phyloP scores from a whole-genome alignment of 257 asterid species.

The Jacaranda copaia region DNA sequence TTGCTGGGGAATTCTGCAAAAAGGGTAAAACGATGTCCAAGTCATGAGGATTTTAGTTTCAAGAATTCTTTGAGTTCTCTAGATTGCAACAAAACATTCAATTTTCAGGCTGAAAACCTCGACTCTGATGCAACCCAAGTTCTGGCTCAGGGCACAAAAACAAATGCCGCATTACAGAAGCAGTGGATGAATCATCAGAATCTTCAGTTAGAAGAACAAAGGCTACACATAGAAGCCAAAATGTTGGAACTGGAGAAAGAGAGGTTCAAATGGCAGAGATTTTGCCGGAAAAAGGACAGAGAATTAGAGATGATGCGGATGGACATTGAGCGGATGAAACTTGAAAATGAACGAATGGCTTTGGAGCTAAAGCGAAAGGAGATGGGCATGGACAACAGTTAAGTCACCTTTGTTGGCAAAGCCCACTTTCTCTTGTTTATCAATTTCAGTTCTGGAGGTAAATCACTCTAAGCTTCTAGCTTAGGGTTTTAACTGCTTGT shows the following conservation, averaged over 20 bases:
- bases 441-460: background rate
- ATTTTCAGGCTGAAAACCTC: constrained; percentile 35
- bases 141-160: constrained; percentile 34
- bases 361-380: constrained; percentile 60
- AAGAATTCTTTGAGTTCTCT: constrained; percentile 39
- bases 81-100: constrained; percentile 43
- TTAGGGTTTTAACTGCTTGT: background rate
- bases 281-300: constrained; percentile 58
- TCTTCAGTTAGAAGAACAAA: constrained; percentile 52
- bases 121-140: constrained; percentile 35
- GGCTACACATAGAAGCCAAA: constrained; percentile 51
- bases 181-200: constrained; percentile 40
- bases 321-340: constrained; percentile 66
- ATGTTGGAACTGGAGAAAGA: constrained; percentile 68
- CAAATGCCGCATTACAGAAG: constrained; percentile 33
- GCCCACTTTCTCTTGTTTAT: constrained; percentile 3
- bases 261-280: constrained; percentile 63
- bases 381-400: constrained; percentile 42
- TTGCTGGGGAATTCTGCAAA: constrained; percentile 36
- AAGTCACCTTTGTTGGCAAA: background rate
- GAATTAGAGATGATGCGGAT: constrained; percentile 52
- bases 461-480: background rate
- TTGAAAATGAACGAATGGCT: constrained; percentile 60
- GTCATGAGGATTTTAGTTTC: constrained; percentile 43
- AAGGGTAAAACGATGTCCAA: constrained; percentile 42